These are phyloP conservation scores for Colletotrichum destructivum DNA, from an alignment of 2,329 filamentous ascomycete genomes.

Conservation along the genomic window DNA sequence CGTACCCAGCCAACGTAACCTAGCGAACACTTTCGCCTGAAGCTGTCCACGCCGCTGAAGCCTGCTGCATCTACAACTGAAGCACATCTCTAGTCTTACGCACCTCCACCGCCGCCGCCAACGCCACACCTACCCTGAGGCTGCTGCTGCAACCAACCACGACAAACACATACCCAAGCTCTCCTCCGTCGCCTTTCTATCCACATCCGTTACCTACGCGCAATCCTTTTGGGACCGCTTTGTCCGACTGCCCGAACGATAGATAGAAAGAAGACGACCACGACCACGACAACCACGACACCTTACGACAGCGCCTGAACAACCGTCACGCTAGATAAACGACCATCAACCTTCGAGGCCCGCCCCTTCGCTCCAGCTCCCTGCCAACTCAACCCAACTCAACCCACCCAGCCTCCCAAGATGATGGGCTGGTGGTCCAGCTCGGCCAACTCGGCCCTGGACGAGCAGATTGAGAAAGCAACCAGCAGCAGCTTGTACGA, in stretches of 20 bases:
- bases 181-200: slow-evolving; percentile 29
- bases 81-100: slow-evolving; percentile 11
- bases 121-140: slow-evolving; percentile 26
- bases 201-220: slow-evolving; percentile 32
- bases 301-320: slow-evolving; percentile 12
- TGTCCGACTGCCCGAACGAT: slow-evolving; percentile 1
- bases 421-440: slow-evolving; percentile 98
- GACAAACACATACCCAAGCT: slow-evolving; percentile 26
- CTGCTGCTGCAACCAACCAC: slow-evolving; percentile 18
- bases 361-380: slow-evolving; percentile 25
- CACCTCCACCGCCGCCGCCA: slow-evolving; percentile 13
- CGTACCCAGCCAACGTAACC: slow-evolving; percentile 41
- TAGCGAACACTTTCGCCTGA: slow-evolving; percentile 14
- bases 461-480: slow-evolving; percentile 96
- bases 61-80: slow-evolving; percentile 38
- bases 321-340: slow-evolving; percentile 11
- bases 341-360: slow-evolving; percentile 16
- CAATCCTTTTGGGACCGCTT: slow-evolving; percentile 13
- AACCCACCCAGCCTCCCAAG: slow-evolving; percentile 48
- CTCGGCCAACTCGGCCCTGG: slow-evolving; percentile 89
- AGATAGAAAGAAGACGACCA: background rate
- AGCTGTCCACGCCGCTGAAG: slow-evolving; percentile 15
- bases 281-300: slow-evolving; percentile 4
- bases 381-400: slow-evolving; percentile 25
- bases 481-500: slow-evolving; percentile 92